phyloP scores from a whole-genome alignment of 257 asterid genomes.

The Nicotiana obtusifolia region DNA sequence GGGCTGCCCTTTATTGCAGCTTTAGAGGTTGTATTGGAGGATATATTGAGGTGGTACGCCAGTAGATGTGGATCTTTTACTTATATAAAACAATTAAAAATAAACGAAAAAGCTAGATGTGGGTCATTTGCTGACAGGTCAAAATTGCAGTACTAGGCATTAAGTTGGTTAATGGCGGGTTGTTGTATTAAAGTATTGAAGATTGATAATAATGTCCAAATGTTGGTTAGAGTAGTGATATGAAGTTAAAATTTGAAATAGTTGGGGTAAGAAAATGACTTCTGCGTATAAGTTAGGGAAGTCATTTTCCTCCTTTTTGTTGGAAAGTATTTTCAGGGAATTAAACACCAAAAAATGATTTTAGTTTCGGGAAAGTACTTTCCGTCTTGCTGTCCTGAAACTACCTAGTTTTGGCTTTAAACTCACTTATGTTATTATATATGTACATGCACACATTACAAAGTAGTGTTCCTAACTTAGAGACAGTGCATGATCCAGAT shows the following conservation, averaged over 20 bases:
- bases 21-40: background rate
- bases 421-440: background rate
- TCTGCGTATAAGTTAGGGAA: background rate
- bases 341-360: background rate
- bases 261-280: background rate
- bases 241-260: background rate
- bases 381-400: background rate
- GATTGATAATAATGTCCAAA: background rate
- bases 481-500: background rate
- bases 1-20: background rate
- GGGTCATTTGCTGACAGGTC: background rate
- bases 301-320: background rate
- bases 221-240: background rate
- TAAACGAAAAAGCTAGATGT: background rate
- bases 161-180: background rate
- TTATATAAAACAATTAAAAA: background rate
- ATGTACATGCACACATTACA: background rate
- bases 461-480: background rate
- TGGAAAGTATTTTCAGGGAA: background rate
- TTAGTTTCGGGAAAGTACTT: background rate
- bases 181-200: background rate
- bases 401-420: background rate
- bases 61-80: background rate
- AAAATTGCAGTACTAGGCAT: background rate
- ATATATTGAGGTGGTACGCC: background rate